Base-by-base conservation (phyloP, 768 basidiomycete genomes). In the Leucocoprinus sp. region DNA sequence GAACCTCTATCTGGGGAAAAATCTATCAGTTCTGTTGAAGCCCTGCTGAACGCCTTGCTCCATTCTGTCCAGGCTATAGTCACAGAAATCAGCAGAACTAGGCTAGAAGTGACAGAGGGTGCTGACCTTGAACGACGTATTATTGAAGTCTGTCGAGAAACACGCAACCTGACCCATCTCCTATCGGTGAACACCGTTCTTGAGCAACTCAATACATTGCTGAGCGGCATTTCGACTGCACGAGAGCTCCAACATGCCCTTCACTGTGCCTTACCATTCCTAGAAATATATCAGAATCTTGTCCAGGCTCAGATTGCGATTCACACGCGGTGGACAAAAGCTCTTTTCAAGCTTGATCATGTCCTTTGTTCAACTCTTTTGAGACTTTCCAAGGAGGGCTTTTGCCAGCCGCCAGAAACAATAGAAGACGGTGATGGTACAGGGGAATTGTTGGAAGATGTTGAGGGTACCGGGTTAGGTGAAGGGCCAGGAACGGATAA, bases 401-500 rank as follows among this genome's bases (percentile, higher is more conserved):
- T 97, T 67, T 99, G 96, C 64, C 80, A 84, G 55, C 93, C 96
- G 1, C 75, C 78, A 4, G 92, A 97, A 18, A 60, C 58, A 11
- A 76, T 78, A 7, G 82, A 81, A 4, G 82, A 83, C 28, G 66
- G 65, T 14, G 75, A 64, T 1, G 67, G 67, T 4, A 71, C 62
- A 2, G 75, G 72, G 3, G 77, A 71, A 15, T 67, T 70, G 12
- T 61, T 66, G 7, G 69, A 71, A n/a, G 64, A 67, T 18, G 69
- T 71, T 5, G 87, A 74, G 27, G 95, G 95, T 4, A 77, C 85
- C 2, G 96, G 96, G 3, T 65, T 99, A 42, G 96, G 96, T 2
- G 80, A 87, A 53, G 96, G 96, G 1, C 69, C 75, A 2, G 96
- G 96, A 0, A 68, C 70, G 23, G 78, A 95, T 60, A 85, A 97